Conservation (phyloP, 129 eudicot genomes). For the Ambrosia artemisiifolia region DNA sequence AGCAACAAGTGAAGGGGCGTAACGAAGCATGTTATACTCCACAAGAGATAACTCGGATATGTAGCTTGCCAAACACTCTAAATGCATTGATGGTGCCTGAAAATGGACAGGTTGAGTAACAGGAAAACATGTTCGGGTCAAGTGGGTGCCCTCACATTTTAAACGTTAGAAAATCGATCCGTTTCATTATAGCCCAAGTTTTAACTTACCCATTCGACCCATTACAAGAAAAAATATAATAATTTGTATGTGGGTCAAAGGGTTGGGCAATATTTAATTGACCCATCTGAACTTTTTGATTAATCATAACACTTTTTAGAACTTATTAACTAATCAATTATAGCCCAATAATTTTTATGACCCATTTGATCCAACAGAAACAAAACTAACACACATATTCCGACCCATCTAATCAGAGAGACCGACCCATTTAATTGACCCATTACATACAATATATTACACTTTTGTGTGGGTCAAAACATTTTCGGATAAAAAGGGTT, state of each 20-base stretch:
- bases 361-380: too few species aligned
- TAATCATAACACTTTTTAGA: too few species aligned
- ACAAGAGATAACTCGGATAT: slow-evolving; percentile 84
- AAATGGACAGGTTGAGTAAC: neutral
- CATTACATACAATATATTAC: too few species aligned
- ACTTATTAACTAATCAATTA: too few species aligned
- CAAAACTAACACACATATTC: too few species aligned
- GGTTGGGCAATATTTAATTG: too few species aligned
- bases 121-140: neutral
- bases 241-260: neutral
- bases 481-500: neutral
- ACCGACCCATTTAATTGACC: too few species aligned
- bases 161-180: too few species aligned
- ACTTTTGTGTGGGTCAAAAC: neutral
- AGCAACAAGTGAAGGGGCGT: slow-evolving; percentile 76
- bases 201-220: neutral
- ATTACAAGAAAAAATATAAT: neutral
- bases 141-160: too few species aligned
- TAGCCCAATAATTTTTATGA: too few species aligned
- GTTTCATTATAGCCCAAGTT: neutral
- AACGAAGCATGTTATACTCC: slow-evolving; percentile 75
- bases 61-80: slow-evolving; percentile 84
- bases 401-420: too few species aligned
- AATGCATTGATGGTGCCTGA: slow-evolving; percentile 77
- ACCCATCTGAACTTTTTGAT: too few species aligned